Conservation (phyloP, 306 rosid species). For the Gastrolobium villosum region DNA sequence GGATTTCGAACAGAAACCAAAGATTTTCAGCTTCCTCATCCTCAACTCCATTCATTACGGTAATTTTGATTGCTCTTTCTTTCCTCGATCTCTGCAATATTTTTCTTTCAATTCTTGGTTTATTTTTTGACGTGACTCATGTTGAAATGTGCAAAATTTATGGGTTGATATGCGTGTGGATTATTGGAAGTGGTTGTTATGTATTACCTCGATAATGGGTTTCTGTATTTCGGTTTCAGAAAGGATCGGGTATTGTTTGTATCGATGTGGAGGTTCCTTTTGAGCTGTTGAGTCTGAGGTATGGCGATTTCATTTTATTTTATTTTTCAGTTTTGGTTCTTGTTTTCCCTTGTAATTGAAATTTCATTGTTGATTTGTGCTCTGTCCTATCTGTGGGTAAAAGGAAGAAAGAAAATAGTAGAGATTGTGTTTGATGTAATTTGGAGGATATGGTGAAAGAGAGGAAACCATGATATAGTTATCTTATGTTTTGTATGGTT, state of each 20-base stretch:
- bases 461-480: constrained; percentile 31
- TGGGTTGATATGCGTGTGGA: constrained; percentile 36
- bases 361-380: constrained; percentile 43
- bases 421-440: constrained; percentile 40
- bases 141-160: constrained; percentile 33
- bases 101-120: neutral
- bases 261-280: constrained; percentile 57
- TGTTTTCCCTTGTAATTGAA: constrained; percentile 17
- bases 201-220: constrained; percentile 21
- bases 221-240: constrained; percentile 44
- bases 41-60: constrained; percentile 39
- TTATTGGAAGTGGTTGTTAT: constrained; percentile 19
- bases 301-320: neutral
- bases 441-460: constrained; percentile 23
- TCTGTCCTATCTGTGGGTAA: constrained; percentile 33
- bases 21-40: constrained; percentile 51
- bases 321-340: neutral
- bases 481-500: constrained; percentile 32
- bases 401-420: constrained; percentile 12
- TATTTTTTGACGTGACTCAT: constrained; percentile 20
- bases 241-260: constrained; percentile 51
- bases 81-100: constrained; percentile 9
- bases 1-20: constrained; percentile 41
- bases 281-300: constrained; percentile 62
- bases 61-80: neutral